These are phyloP conservation scores for Dillenia turbinata DNA, from an alignment of 164 flowering plant species.

Conservation along the genomic window DNA sequence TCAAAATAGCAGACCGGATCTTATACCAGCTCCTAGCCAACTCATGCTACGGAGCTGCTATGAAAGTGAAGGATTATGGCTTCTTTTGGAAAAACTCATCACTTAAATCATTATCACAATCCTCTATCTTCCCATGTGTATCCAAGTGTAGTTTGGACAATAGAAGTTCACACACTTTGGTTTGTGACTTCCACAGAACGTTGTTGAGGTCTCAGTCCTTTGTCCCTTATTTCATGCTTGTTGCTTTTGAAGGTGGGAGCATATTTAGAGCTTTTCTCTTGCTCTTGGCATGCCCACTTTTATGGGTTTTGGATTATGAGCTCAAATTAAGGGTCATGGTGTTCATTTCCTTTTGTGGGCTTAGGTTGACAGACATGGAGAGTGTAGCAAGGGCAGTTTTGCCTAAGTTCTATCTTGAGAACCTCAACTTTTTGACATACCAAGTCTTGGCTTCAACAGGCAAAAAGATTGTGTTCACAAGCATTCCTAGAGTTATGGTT, in stretches of 20 bases:
- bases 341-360: conserved; percentile 72
- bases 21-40: conserved; percentile 50
- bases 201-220: conserved; percentile 48
- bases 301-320: conserved; percentile 38
- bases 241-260: conserved; percentile 85
- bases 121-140: conserved; percentile 32
- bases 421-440: conserved; percentile 47
- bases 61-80: conserved; percentile 41
- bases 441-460: conserved; percentile 40
- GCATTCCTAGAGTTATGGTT: conserved; percentile 80
- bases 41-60: conserved; percentile 48
- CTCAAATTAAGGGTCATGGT: conserved; percentile 50
- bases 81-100: conserved; percentile 25
- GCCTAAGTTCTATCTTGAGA: conserved; percentile 82
- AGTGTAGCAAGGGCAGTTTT: conserved; percentile 63
- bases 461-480: conserved; percentile 44
- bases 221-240: conserved; percentile 89
- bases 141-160: conserved; percentile 27
- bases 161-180: conserved; percentile 33
- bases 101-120: conserved; percentile 15
- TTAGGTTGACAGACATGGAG: conserved; percentile 46
- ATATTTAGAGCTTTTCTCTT: conserved; percentile 59
- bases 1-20: conserved; percentile 52
- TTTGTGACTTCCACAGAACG: conserved; percentile 55
- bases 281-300: conserved; percentile 43